Evolutionary conservation across 805 yeast species (phyloP), one percentile per base, ranked within the genome.

Genomic region (Candida wancherniae): DNA sequence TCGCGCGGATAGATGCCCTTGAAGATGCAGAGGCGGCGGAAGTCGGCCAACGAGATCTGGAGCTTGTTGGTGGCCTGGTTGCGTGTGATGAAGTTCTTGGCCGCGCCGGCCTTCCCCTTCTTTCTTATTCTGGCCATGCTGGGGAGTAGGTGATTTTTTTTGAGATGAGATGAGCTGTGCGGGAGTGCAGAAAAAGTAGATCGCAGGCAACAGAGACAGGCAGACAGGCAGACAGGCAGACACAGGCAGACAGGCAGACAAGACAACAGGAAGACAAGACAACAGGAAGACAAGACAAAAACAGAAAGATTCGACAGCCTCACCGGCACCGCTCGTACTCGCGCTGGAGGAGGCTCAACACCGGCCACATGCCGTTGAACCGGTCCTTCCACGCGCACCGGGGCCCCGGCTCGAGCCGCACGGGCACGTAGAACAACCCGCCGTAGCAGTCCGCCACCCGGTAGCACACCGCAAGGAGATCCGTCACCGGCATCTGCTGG

Each of bases 1-100:
- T 87, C 97, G 57, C 98, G 77, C 33, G 98, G 98, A 56, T 86
- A 92, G 43, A 92, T 88, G 31, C 98, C 98, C 61, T 92, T 92
- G 73, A 92, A 86, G 57, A 92, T 92, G 72, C 98, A 92, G 54
- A 92, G 72, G 53, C 98, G 78, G 65, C 95, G 79, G 75, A 92
- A 92, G 63, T 92, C 98, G 9, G 97, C 97, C 29, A 92, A 70
- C 3, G 97, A 83, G 17, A 92, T 82, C 62, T 92, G 98, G 40
- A 92, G 68, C 56, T 81, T 86, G 61, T 81, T 80, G 29, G 92
- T 81, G 4, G 98, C 98, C 58, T 86, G 96, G 1, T 96, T 81
- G 63, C 98, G 76, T 26, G 97, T 88, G 54, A 92, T 73, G 63
- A 81, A 92, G 61, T 86, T 84, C 64, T 80, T 84, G 41, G 96